A percentile compares a stretch with the other conserved stretches of the same genome.
phyloP scores from a whole-genome alignment of 208 protist genomes.

The Leishmania tropica region DNA sequence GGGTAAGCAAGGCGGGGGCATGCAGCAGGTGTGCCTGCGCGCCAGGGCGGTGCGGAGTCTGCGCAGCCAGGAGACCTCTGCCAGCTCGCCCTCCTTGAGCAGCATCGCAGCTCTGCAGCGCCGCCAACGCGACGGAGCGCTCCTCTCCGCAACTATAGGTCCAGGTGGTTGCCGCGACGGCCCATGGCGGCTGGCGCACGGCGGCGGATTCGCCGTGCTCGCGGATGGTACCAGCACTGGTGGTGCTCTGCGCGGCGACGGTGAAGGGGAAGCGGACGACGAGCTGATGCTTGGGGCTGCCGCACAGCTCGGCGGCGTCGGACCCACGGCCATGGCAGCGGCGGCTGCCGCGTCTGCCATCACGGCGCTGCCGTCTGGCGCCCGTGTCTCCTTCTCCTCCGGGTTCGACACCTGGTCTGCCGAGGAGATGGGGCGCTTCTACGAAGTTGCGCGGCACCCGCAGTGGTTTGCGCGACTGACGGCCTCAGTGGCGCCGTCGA shows the following conservation, averaged over 20 bases:
- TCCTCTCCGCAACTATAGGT: background rate
- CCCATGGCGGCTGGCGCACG: constrained; percentile 12
- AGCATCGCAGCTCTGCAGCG: constrained; percentile 14
- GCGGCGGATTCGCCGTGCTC: background rate
- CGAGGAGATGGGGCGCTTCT: constrained; percentile 74
- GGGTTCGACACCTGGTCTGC: constrained; percentile 40
- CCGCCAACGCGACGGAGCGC: constrained; percentile 11
- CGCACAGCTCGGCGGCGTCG: background rate
- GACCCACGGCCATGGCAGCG: background rate
- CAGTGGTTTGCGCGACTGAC: constrained; percentile 89
- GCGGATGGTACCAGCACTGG: constrained; percentile 4
- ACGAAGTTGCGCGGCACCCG: constrained; percentile 89
- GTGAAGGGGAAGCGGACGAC: background rate
- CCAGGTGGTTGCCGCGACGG: constrained; percentile 14
- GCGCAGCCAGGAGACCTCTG: constrained; percentile 12
- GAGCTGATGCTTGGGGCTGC: background rate
- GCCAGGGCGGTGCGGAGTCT: constrained; percentile 32
- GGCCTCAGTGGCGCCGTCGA: constrained; percentile 96
- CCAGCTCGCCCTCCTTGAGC: background rate
- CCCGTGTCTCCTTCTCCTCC: background rate
- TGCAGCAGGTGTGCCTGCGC: constrained; percentile 44
- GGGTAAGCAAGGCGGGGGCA: constrained; percentile 31
- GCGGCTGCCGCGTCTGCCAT: background rate
- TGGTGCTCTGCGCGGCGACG: background rate
- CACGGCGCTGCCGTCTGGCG: background rate